phyloP scores from a whole-genome alignment of 1,139 yeast species.

The Ogataea hybrid region DNA sequence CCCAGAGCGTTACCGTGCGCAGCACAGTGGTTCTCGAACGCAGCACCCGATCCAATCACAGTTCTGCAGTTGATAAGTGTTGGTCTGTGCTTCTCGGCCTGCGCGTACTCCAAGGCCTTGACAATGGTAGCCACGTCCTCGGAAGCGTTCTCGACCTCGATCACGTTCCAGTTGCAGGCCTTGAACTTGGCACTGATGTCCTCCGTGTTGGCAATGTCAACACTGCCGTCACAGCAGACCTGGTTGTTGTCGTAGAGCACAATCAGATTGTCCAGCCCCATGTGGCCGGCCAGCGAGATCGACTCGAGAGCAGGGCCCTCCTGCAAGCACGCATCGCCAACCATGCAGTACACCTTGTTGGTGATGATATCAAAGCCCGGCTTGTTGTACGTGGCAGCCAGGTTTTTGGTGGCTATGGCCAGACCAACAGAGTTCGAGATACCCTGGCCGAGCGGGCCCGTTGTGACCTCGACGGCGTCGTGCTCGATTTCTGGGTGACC shows the following conservation, averaged over 20 bases:
- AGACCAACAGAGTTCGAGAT: slow-evolving; percentile 94
- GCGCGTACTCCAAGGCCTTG: slow-evolving; percentile 59
- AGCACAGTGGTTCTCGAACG: slow-evolving; percentile 80
- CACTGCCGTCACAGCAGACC: slow-evolving; percentile 96
- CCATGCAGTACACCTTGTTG: slow-evolving; percentile 72
- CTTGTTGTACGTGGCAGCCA: slow-evolving; percentile 93
- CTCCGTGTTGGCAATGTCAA: slow-evolving; percentile 91
- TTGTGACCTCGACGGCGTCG: slow-evolving; percentile 95
- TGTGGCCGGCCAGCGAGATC: slow-evolving; percentile 92
- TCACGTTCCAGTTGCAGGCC: slow-evolving; percentile 94
- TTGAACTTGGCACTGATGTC: slow-evolving; percentile 83
- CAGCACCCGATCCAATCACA: slow-evolving; percentile 93
- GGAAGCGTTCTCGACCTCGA: slow-evolving; percentile 80
- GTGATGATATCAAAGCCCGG: slow-evolving; percentile 69
- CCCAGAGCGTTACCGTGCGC: slow-evolving; percentile 98
- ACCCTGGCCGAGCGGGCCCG: slow-evolving; percentile 99
- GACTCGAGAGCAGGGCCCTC: slow-evolving; percentile 98
- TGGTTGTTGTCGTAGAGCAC: slow-evolving; percentile 97
- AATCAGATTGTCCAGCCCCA: slow-evolving; percentile 89
- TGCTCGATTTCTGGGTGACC: slow-evolving; percentile 93
- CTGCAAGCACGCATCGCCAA: slow-evolving; percentile 98
- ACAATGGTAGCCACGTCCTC: slow-evolving; percentile 75
- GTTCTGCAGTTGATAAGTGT: slow-evolving; percentile 87
- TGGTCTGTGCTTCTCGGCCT: slow-evolving; percentile 56
- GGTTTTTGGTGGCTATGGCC: slow-evolving; percentile 91